Percentiles rank a stretch among this genome's conserved stretches.
Conservation (phyloP, 2,329 filamentous ascomycete species). For the Fusarium setosum region DNA sequence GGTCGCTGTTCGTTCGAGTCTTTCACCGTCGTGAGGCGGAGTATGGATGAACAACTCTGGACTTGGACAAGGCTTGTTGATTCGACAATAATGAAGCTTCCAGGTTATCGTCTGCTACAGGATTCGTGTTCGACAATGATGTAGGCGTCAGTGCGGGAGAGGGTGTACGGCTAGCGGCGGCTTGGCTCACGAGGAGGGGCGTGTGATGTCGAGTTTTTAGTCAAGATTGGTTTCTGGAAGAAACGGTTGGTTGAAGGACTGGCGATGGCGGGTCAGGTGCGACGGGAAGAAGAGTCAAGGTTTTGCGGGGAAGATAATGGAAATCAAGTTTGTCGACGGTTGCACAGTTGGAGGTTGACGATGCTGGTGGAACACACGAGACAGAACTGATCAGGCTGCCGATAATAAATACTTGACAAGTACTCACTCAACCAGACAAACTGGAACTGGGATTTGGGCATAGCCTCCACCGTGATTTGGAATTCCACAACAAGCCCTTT, state of each 20-base stretch:
- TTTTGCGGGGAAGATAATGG: slow-evolving; percentile 31
- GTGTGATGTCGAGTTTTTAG: slow-evolving; percentile 36
- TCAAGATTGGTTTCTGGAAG: slow-evolving; percentile 25
- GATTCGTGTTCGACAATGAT: slow-evolving; percentile 26
- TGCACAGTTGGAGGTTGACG: background rate
- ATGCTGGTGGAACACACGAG: background rate
- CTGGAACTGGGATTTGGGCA: background rate
- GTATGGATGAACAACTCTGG: background rate
- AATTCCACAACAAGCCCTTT: background rate
- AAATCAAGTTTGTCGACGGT: background rate
- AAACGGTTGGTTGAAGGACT: slow-evolving; percentile 29
- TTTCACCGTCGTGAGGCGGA: background rate
- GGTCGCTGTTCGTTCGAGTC: background rate
- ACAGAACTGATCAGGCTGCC: background rate
- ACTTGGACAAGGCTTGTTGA: background rate
- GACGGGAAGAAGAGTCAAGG: slow-evolving; percentile 20
- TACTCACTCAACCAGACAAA: too few relatives aligned
- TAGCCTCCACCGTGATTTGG: background rate
- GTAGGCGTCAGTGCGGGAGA: slow-evolving; percentile 30
- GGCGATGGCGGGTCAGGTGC: slow-evolving; percentile 36
- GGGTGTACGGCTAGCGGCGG: slow-evolving; percentile 40
- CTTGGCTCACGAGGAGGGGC: slow-evolving; percentile 33
- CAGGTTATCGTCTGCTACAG: slow-evolving; percentile 7
- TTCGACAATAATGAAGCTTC: background rate
- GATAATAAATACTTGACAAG: background rate